Evolutionary conservation across 208 protist genomes (phyloP).

Genomic region (Trypanosoma scelopori): DNA sequence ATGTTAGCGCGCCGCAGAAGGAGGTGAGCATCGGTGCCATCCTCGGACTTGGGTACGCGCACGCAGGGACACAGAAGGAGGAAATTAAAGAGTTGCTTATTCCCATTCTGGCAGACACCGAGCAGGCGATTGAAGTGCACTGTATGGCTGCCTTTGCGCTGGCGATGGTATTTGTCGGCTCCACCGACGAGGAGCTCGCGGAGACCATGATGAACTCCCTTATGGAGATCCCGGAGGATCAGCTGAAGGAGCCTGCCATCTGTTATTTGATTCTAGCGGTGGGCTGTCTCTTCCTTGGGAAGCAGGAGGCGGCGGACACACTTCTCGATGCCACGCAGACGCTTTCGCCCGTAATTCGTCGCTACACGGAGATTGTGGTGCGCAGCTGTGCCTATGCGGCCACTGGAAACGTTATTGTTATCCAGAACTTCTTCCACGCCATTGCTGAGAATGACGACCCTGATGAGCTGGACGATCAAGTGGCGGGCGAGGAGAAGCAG

Average conservation of each 20-base stretch:
- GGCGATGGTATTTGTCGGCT: constrained; percentile 97
- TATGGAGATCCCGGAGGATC: constrained; percentile 78
- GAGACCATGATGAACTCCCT: constrained; percentile 93
- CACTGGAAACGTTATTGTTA: constrained; percentile 98
- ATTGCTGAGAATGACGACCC: constrained; percentile 93
- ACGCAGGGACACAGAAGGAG: constrained; percentile 93
- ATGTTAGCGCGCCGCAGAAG: constrained; percentile 61
- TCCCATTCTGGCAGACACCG: constrained; percentile 92
- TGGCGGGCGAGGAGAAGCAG: constrained; percentile 34
- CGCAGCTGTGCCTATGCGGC: constrained; percentile 98
- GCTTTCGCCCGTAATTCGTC: constrained; percentile 66
- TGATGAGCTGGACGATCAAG: constrained; percentile 28
- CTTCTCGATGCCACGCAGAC: constrained; percentile 92
- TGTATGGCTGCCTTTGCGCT: constrained; percentile 95
- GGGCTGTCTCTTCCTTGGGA: constrained; percentile 95
- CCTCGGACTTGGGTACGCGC: constrained; percentile 97
- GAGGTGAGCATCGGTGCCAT: constrained; percentile 91
- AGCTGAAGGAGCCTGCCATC: constrained; percentile 68
- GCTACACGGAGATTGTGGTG: constrained; percentile 93
- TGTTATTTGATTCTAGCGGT: constrained; percentile 94
- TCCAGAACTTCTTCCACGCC: constrained; percentile 96
- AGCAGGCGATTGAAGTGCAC: constrained; percentile 92
- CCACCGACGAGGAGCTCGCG: constrained; percentile 93
- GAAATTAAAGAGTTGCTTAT: constrained; percentile 95
- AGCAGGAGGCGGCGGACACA: constrained; percentile 92